Evolutionary conservation across 2,329 filamentous ascomycete genomes (phyloP).

Genomic region (Pseudogymnoascus sp.): DNA sequence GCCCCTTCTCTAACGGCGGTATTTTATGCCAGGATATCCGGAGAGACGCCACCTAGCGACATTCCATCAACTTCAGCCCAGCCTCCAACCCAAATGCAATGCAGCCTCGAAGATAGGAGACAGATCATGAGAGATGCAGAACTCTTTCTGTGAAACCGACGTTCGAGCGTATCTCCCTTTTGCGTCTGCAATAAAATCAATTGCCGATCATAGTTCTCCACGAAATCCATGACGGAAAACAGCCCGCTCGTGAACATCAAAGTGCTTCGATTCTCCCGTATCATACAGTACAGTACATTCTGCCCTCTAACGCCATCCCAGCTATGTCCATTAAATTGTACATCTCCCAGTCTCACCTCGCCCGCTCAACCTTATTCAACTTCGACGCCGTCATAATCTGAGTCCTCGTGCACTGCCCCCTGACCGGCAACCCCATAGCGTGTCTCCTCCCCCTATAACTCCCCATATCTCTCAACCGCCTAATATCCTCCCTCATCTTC

Average conservation of each 20-base stretch:
- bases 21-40: no score
- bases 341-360: conserved; percentile 24
- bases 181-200: no score
- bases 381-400: conserved; percentile 56
- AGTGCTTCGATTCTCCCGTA: neutral
- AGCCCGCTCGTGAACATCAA: neutral
- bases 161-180: no score
- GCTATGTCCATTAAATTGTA: conserved; percentile 1
- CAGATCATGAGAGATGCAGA: no score
- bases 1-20: no score
- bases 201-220: no score
- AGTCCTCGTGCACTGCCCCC: conserved; percentile 79
- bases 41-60: no score
- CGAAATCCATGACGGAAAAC: neutral
- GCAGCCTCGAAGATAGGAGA: no score
- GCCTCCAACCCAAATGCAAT: no score
- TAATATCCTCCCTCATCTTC: conserved; percentile 75
- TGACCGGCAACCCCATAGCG: conserved; percentile 83
- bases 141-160: no score
- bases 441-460: conserved; percentile 82
- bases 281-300: neutral
- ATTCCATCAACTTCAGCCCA: no score
- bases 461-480: conserved; percentile 80
- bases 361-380: conserved; percentile 50
- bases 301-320: conserved; percentile 5